These are phyloP conservation scores for carrot (Daucus carota) DNA, from an alignment of 129 eudicot genomes.

Conservation along the genomic window DH1_v3.0 NC_030383.2:6926001-6926500, in stretches of 20 bases:
- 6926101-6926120: slow-evolving; percentile 42
- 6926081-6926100: slow-evolving; percentile 44
- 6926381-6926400: slow-evolving; percentile 33
- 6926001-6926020: slow-evolving; percentile 32
- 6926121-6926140: slow-evolving; percentile 32
- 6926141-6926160: slow-evolving; percentile 38
- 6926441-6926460: slow-evolving; percentile 44
- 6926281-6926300: slow-evolving; percentile 77
- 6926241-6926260: neutral
- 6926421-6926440: slow-evolving; percentile 33
- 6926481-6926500: slow-evolving; percentile 26
- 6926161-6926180: slow-evolving; percentile 52
- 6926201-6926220: slow-evolving; percentile 66
- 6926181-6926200: slow-evolving; percentile 82
- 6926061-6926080: slow-evolving; percentile 53
- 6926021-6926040: slow-evolving; percentile 46
- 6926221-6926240: slow-evolving; percentile 45
- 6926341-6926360: neutral
- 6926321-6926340: slow-evolving; percentile 47
- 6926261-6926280: slow-evolving; percentile 62
- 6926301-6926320: slow-evolving; percentile 65
- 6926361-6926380: slow-evolving; percentile 41
- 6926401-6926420: slow-evolving; percentile 37
- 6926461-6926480: slow-evolving; percentile 32
- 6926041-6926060: slow-evolving; percentile 34